Evolutionary conservation across 352 stramenopile species (phyloP).

Genomic region (Phytophthora brassicae): DNA sequence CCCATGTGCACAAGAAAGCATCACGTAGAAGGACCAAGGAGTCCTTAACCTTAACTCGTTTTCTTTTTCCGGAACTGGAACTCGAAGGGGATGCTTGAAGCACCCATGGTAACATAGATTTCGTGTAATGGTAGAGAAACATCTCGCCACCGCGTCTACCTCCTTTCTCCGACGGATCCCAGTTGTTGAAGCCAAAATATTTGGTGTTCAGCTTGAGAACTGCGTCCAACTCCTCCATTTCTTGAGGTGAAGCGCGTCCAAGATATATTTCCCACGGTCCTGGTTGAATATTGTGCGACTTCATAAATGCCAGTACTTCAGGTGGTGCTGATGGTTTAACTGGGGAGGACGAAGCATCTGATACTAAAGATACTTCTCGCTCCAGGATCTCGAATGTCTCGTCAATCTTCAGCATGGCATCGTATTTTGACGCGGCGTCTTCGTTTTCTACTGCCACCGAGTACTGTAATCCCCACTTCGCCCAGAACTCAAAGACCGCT

Average conservation of each 20-base stretch:
- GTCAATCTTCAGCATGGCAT: slow-evolving; percentile 58
- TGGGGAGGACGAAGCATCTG: slow-evolving; percentile 69
- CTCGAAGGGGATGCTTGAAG: slow-evolving; percentile 54
- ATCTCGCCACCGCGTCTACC: slow-evolving; percentile 68
- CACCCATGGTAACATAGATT: slow-evolving; percentile 74
- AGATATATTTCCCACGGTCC: slow-evolving; percentile 85
- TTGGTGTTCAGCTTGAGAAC: slow-evolving; percentile 71
- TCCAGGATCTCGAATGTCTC: slow-evolving; percentile 65
- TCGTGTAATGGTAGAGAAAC: slow-evolving; percentile 85
- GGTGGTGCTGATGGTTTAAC: slow-evolving; percentile 61
- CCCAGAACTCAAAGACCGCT: slow-evolving; percentile 82
- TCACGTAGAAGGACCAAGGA: slow-evolving; percentile 67
- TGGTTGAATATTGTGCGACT: slow-evolving; percentile 67
- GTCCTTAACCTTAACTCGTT: slow-evolving; percentile 59
- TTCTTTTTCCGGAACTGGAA: slow-evolving; percentile 53
- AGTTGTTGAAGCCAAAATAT: slow-evolving; percentile 80
- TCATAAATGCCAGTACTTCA: slow-evolving; percentile 81
- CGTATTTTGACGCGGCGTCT: slow-evolving; percentile 32
- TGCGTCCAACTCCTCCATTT: slow-evolving; percentile 72
- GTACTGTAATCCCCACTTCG: slow-evolving; percentile 80
- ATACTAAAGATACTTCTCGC: slow-evolving; percentile 52
- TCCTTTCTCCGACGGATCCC: slow-evolving; percentile 71
- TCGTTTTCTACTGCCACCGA: slow-evolving; percentile 38
- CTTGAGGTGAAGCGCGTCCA: slow-evolving; percentile 55
- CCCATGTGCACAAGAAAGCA: slow-evolving; percentile 84